A percentile compares a stretch with the other conserved stretches of the same genome.
Conservation (phyloP, 2,329 filamentous ascomycete species). For the Paramyrothecium roridum region DNA sequence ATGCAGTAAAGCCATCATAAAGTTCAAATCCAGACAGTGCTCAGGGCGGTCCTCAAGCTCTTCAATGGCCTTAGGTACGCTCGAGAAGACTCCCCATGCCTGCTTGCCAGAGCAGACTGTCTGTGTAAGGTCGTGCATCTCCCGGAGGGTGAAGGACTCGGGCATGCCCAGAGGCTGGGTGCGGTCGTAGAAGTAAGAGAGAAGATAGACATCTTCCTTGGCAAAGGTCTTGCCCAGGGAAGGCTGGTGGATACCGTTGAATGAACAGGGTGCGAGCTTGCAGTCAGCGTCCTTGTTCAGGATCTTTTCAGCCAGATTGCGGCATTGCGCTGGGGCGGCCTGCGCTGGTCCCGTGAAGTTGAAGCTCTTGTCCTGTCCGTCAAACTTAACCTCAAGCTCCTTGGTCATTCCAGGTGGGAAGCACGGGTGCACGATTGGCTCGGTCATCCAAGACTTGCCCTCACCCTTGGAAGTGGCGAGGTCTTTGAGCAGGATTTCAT, state of each 20-base stretch:
- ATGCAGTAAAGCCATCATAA: conserved; percentile 89
- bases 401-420: conserved; percentile 77
- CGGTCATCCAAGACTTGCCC: conserved; percentile 64
- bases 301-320: conserved; percentile 84
- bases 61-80: conserved; percentile 71
- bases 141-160: conserved; percentile 89
- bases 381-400: conserved; percentile 69
- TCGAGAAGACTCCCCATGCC: conserved; percentile 77
- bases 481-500: conserved; percentile 70
- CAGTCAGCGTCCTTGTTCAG: conserved; percentile 84
- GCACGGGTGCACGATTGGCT: conserved; percentile 79
- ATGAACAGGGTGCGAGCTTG: conserved; percentile 86
- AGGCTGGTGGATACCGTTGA: conserved; percentile 96
- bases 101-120: conserved; percentile 79
- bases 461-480: conserved; percentile 61
- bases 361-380: conserved; percentile 61
- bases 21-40: conserved; percentile 92
- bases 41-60: conserved; percentile 83
- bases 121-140: conserved; percentile 81
- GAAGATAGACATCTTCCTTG: conserved; percentile 88
- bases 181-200: conserved; percentile 98
- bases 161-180: conserved; percentile 94
- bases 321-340: conserved; percentile 80
- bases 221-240: conserved; percentile 88
- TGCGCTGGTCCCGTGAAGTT: conserved; percentile 84